phyloP scores from a whole-genome alignment of 805 yeast species.

The Suhomyces canberraensis region DNA sequence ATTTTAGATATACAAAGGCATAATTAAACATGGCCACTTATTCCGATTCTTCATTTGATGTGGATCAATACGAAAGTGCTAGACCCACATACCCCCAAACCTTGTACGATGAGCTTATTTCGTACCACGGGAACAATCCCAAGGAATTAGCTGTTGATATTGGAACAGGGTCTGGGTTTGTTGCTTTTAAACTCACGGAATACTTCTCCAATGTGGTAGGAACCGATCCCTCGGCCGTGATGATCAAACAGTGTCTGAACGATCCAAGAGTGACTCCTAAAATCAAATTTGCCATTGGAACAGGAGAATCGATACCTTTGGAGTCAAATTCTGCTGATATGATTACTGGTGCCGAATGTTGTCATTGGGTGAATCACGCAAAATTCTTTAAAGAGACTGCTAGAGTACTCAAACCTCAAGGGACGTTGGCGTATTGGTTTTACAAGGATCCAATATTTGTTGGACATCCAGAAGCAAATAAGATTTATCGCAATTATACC shows the following conservation, averaged over 20 bases:
- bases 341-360: constrained; percentile 77
- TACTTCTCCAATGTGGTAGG: constrained; percentile 56
- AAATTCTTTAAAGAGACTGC: constrained; percentile 49
- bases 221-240: constrained; percentile 54
- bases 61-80: constrained; percentile 50
- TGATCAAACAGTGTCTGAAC: constrained; percentile 42
- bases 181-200: constrained; percentile 49
- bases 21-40: constrained; percentile 55
- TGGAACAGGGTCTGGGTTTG: constrained; percentile 83
- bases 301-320: constrained; percentile 26
- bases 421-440: constrained; percentile 67
- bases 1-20: no score
- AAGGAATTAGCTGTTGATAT: constrained; percentile 50
- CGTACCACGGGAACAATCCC: constrained; percentile 35
- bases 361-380: constrained; percentile 76
- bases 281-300: constrained; percentile 20
- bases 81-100: constrained; percentile 65
- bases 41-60: constrained; percentile 49
- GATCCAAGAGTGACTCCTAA: constrained; percentile 13
- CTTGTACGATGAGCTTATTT: constrained; percentile 42
- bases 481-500: constrained; percentile 48
- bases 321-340: constrained; percentile 48
- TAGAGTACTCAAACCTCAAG: constrained; percentile 52
- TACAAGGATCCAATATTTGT: constrained; percentile 69
- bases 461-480: constrained; percentile 53